Evolutionary conservation across 129 eudicot genomes (phyloP), one percentile per base, ranked within the genome.

Genomic region (Smallanthus sonchifolius): DNA sequence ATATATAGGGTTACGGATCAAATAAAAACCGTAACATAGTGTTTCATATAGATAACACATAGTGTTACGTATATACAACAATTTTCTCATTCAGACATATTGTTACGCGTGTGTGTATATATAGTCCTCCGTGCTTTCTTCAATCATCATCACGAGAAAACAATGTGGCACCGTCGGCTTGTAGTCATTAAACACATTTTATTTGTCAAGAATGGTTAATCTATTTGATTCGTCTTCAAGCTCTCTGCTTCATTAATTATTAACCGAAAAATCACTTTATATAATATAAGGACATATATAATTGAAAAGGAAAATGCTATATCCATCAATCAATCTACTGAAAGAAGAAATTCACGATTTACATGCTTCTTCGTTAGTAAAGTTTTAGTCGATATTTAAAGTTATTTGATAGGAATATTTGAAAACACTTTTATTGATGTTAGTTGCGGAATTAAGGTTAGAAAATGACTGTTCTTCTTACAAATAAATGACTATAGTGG

Each of bases 391-490:
- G 40, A 39, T 40, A 49, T 56, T 38, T 56, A 51, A 49, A 66
- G 51, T 40, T 11, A 45, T 43, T 60, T 35, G 70, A 73, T 60
- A 73, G 30, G 42, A 38, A 75, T 64, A 38, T 64, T 49, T 49
- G 65, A 75, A 48, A 64, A 51, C 43, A 37, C 65, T 47, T 65
- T 63, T 63, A 63, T 75, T 38, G 67, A 64, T 37, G 64, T 49
- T 75, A 54, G 73, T 65, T 75, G 72, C 36, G 65, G 51, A 75
- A 65, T 66, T 75, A 75, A 64, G 79, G 72, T 75, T 49, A 49
- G 79, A 75, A 75, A 75, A 75, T 51, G 79, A 75, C 79, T 75
- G 74, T 36, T 75, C 72, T 19, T 66, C 80, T 54, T 55, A 59
- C 80, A 54, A 52, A 67, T 57, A 30, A 67, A 54, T 67, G 68